These are phyloP conservation scores for Albifimbria verrucaria DNA, from an alignment of 2,329 filamentous ascomycete genomes.

Conservation along the genomic window DNA sequence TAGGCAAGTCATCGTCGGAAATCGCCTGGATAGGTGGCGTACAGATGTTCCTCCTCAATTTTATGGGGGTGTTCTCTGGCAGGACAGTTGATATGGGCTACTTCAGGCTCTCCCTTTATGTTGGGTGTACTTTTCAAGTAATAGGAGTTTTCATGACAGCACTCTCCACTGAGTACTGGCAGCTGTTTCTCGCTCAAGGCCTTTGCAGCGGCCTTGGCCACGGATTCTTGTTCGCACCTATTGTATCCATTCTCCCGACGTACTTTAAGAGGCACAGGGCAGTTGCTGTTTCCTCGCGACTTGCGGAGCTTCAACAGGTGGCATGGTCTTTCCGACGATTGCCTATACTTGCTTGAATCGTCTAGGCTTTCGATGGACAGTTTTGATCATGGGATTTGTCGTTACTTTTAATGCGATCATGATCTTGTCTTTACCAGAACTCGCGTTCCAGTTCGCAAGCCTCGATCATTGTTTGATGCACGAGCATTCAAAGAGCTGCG, in stretches of 20 bases:
- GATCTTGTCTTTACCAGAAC: constrained; percentile 3
- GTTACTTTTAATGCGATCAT: constrained; percentile 2
- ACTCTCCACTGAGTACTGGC: constrained; percentile 36
- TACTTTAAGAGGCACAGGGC: constrained; percentile 52
- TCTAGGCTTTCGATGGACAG: constrained; percentile 7
- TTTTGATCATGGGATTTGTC: constrained; percentile 8
- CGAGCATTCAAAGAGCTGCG: constrained; percentile 1
- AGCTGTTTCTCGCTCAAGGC: constrained; percentile 46
- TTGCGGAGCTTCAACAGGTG: constrained; percentile 50
- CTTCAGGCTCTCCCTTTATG: constrained; percentile 1
- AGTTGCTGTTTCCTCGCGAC: constrained; percentile 55
- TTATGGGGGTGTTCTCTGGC: constrained; percentile 35
- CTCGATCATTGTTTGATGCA: neutral
- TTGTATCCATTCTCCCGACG: constrained; percentile 52
- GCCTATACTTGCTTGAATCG: neutral
- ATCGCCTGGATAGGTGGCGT: constrained; percentile 34
- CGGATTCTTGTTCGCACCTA: constrained; percentile 52
- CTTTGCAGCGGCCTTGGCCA: constrained; percentile 41
- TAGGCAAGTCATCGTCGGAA: constrained; percentile 24
- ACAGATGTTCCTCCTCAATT: constrained; percentile 28
- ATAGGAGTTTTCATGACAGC: constrained; percentile 39
- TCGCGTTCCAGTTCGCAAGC: neutral
- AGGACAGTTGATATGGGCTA: constrained; percentile 36
- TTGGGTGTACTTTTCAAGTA: constrained; percentile 23
- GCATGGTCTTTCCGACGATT: constrained; percentile 46